Conservation (phyloP, 2,329 filamentous ascomycete genomes). For the Xenoacremonium recifei region DNA sequence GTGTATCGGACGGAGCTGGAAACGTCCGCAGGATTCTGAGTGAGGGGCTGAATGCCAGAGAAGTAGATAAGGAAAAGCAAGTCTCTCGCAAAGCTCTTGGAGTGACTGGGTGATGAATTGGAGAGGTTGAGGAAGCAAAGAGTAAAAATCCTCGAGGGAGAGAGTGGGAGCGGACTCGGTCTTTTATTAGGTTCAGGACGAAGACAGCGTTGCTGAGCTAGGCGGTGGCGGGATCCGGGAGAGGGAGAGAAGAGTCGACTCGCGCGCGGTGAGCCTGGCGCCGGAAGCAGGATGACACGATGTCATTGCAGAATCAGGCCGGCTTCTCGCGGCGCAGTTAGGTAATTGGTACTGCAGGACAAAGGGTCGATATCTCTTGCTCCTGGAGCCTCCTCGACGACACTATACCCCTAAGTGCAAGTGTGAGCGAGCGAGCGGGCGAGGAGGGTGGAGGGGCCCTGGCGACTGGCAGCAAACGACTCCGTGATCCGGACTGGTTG, state of each 20-base stretch:
- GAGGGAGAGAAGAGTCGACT: background rate
- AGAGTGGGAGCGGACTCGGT: background rate
- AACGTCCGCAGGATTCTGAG: background rate
- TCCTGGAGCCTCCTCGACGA: slow-evolving; percentile 4
- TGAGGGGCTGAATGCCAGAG: background rate
- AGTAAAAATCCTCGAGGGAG: background rate
- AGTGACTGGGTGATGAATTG: background rate
- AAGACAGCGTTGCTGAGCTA: too few species aligned
- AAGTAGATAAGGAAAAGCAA: background rate
- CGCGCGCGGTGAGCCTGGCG: slow-evolving; percentile 4
- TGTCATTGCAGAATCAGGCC: background rate
- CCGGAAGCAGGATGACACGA: slow-evolving; percentile 7
- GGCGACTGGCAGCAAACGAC: background rate
- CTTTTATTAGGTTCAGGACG: background rate
- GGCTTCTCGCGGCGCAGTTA: slow-evolving; percentile 18
- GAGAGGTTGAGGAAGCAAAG: background rate
- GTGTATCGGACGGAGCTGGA: background rate
- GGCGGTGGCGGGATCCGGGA: background rate
- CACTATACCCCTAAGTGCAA: slow-evolving; percentile 60
- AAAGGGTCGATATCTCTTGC: slow-evolving; percentile 1
- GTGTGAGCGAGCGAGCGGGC: slow-evolving; percentile 39
- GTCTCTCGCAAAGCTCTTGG: too few species aligned
- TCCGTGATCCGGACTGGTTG: background rate
- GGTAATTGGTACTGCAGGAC: slow-evolving; percentile 27
- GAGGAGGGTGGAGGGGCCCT: slow-evolving; percentile 1